Evolutionary conservation across 2,329 filamentous ascomycete species (phyloP).

Genomic region (Torrubiella hemipterigena): DNA sequence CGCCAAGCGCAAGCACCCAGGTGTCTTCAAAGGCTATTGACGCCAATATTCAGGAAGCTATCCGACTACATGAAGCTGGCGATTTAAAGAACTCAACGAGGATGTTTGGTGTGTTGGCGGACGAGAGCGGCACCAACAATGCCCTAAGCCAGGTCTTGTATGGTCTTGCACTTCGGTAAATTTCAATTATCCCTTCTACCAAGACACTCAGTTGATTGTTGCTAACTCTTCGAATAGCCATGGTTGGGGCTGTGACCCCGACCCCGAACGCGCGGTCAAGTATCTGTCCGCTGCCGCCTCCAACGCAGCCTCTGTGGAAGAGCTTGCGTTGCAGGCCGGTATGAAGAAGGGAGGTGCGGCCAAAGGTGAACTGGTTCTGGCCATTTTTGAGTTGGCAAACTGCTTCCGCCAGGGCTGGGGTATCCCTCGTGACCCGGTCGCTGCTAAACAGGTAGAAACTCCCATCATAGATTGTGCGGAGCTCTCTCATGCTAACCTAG

Average conservation of each 20-base stretch:
- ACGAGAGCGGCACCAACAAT: constrained; percentile 77
- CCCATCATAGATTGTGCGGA: constrained; percentile 8
- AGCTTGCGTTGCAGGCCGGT: constrained; percentile 71
- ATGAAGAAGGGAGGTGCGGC: constrained; percentile 88
- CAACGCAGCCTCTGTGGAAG: constrained; percentile 80
- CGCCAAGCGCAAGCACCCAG: constrained; percentile 10
- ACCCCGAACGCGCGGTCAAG: constrained; percentile 62
- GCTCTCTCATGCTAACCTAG: not conserved
- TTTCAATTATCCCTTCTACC: too few species aligned
- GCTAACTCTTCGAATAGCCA: constrained; percentile 43
- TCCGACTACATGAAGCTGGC: constrained; percentile 78
- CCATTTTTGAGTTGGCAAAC: constrained; percentile 90
- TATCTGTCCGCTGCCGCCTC: constrained; percentile 83
- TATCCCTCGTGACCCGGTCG: constrained; percentile 71
- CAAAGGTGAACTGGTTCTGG: constrained; percentile 90
- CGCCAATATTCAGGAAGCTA: constrained; percentile 85
- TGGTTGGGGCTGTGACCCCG: constrained; percentile 76
- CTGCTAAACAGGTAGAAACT: constrained; percentile 63
- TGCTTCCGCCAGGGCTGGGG: constrained; percentile 95
- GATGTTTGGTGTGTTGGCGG: constrained; percentile 74
- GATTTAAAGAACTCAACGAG: constrained; percentile 68
- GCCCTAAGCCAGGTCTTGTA: constrained; percentile 92
- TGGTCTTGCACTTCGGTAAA: constrained; percentile 75
- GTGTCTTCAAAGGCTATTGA: constrained; percentile 43
- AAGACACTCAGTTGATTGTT: constrained; percentile 3